Evolutionary conservation across 1,139 yeast species (phyloP).

Genomic region (Blastobotrys raffinosifermentans): DNA sequence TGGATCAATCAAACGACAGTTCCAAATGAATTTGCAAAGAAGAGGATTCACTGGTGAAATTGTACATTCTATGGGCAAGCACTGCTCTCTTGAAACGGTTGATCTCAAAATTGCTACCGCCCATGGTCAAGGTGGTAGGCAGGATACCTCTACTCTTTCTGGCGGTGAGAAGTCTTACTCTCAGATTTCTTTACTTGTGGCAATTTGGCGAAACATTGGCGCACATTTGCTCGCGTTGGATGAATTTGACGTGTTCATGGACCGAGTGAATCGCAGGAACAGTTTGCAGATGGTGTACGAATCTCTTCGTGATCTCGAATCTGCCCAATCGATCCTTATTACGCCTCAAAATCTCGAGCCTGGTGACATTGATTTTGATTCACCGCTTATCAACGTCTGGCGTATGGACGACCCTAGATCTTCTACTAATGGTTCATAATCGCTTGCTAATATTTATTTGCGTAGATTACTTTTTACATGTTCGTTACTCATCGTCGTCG

Average conservation of each 20-base stretch:
- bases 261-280: slow-evolving; percentile 77
- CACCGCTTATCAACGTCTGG: slow-evolving; percentile 61
- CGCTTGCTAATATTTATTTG: slow-evolving; percentile 7
- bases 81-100: slow-evolving; percentile 42
- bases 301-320: slow-evolving; percentile 53
- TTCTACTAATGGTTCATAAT: slow-evolving; percentile 1
- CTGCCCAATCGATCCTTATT: slow-evolving; percentile 83
- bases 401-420: slow-evolving; percentile 52
- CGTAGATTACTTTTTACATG: slow-evolving; percentile 2
- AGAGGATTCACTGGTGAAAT: slow-evolving; percentile 77
- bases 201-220: slow-evolving; percentile 92
- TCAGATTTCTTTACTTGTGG: slow-evolving; percentile 78
- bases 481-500: slow-evolving; percentile 31
- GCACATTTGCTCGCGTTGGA: slow-evolving; percentile 84
- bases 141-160: slow-evolving; percentile 78
- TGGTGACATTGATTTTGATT: slow-evolving; percentile 58
- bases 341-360: slow-evolving; percentile 83
- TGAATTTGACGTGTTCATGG: slow-evolving; percentile 98
- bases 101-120: slow-evolving; percentile 24
- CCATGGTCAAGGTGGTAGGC: slow-evolving; percentile 52
- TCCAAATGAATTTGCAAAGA: slow-evolving; percentile 24
- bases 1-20: slow-evolving; percentile 15
- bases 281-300: slow-evolving; percentile 71
- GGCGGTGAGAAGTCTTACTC: slow-evolving; percentile 97
- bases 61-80: too few species aligned